Base-by-base conservation (phyloP, 495 filamentous ascomycete genomes). In the Neurospora sp. region DNA sequence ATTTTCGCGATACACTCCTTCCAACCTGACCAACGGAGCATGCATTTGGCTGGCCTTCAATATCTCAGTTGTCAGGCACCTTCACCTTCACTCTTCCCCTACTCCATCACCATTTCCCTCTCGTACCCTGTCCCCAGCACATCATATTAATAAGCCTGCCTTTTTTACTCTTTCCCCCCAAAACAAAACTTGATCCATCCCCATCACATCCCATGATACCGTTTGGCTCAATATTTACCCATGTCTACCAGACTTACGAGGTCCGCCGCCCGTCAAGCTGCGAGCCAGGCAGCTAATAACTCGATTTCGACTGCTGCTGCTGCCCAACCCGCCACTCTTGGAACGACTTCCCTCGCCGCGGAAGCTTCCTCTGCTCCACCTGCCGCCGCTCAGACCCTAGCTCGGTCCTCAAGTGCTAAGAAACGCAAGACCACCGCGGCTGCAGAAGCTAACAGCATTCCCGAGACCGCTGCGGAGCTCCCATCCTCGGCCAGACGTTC, bases 171-270 rank as follows among this genome's bases (percentile, higher is more conserved):
- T 39, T 71, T 36, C 38, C 69, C 69, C 73, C 72, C 54, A 24
- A 31, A 8, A 48, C 71, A 39, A 38, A 19, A 54, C 39, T 37
- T 59, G 48, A 6, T 11, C 69, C 19, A 37, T n/a, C 19, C 37
- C 17, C 42, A 48, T 71, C 9, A 43, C 40, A 69, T 59, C 71
- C 39, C 76, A 76, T 77, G 76, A 71, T 54, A 72, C 43, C 72
- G 69, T 70, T 71, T 76, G 70, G 72, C 42, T 78, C 77, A 75
- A 72, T 77, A 76, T 80, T 78, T 83, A 87, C 92, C 92, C 89
- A 94, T 93, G 92, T 92, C 92, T 87, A 81, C 88, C 88, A 94
- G 92, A 89, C 87, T 91, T 73, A 94, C 92, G 84, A 89, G 92
- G 82, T 93, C 92, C 76, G 88, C 92, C 77, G 89, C 92, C 82